Conservation (phyloP, 2,329 filamentous ascomycete species). For the Colletotrichum musae region DNA sequence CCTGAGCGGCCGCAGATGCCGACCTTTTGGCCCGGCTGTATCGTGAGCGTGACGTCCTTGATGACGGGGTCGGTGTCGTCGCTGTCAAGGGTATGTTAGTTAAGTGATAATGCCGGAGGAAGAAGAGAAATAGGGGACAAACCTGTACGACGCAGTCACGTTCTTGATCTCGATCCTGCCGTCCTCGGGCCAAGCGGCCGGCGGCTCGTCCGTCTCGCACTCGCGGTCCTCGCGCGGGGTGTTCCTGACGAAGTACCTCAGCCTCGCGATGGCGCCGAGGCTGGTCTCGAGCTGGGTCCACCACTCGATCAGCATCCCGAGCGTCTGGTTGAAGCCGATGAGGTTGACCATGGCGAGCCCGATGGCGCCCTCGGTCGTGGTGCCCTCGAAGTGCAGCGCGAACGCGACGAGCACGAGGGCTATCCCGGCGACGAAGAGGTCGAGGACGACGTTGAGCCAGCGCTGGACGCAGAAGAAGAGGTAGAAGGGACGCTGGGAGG, state of each 20-base stretch:
- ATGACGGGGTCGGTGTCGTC: slow-evolving; percentile 41
- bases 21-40: slow-evolving; percentile 60
- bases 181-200: slow-evolving; percentile 47
- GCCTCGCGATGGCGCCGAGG: slow-evolving; percentile 52
- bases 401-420: slow-evolving; percentile 64
- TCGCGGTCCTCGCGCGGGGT: slow-evolving; percentile 48
- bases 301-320: slow-evolving; percentile 50
- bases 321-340: slow-evolving; percentile 48
- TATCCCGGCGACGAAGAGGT: slow-evolving; percentile 64
- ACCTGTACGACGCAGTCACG: slow-evolving; percentile 48
- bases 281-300: slow-evolving; percentile 56
- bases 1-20: slow-evolving; percentile 67
- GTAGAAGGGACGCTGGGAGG: slow-evolving; percentile 65
- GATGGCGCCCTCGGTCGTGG: slow-evolving; percentile 48
- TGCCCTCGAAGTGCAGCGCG: slow-evolving; percentile 50
- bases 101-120: background rate
- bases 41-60: slow-evolving; percentile 37
- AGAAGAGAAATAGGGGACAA: slow-evolving; percentile 38
- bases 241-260: slow-evolving; percentile 47
- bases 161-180: slow-evolving; percentile 48
- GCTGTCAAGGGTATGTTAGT: slow-evolving; percentile 37
- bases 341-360: slow-evolving; percentile 49
- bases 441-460: slow-evolving; percentile 64
- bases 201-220: slow-evolving; percentile 13
- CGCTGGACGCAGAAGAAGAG: slow-evolving; percentile 63